These are phyloP conservation scores for Tanacetum coccineum DNA, from an alignment of 129 eudicot species.

Conservation along the genomic window DNA sequence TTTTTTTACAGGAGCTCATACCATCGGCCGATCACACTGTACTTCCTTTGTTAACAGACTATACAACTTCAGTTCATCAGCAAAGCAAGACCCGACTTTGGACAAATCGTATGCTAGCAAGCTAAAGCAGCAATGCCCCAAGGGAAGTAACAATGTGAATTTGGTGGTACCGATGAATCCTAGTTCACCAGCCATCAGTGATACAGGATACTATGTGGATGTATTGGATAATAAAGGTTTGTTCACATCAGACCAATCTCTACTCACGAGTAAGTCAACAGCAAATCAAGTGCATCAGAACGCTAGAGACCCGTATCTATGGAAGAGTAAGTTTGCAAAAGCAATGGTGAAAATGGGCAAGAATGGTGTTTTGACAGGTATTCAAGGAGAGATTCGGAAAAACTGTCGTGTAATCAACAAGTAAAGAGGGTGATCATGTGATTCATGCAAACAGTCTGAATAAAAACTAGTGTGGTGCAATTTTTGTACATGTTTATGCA, in stretches of 20 bases:
- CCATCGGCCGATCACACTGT: slow-evolving; percentile 72
- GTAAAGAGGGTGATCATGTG: slow-evolving; percentile 1
- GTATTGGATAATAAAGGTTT: slow-evolving; percentile 47
- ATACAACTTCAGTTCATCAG: slow-evolving; percentile 44
- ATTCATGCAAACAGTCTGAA: neutral
- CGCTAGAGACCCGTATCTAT: slow-evolving; percentile 41
- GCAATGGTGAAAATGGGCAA: slow-evolving; percentile 87
- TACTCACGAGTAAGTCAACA: slow-evolving; percentile 39
- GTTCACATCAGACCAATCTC: slow-evolving; percentile 66
- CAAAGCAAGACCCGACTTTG: slow-evolving; percentile 52
- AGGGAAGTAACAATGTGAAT: slow-evolving; percentile 30
- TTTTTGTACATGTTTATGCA: neutral
- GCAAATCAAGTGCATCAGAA: slow-evolving; percentile 51
- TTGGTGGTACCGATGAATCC: slow-evolving; percentile 79
- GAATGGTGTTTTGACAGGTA: slow-evolving; percentile 59
- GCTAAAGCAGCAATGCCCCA: slow-evolving; percentile 66
- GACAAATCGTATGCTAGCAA: slow-evolving; percentile 42
- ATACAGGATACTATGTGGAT: slow-evolving; percentile 44
- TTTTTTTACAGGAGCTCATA: slow-evolving; percentile 53
- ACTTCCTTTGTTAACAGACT: slow-evolving; percentile 55
- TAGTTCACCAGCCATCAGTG: slow-evolving; percentile 38
- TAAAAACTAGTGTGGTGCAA: neutral
- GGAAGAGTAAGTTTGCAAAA: slow-evolving; percentile 52
- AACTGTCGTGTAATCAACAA: slow-evolving; percentile 57
- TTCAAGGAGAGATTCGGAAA: slow-evolving; percentile 55